Percentiles rank a stretch among this genome's conserved stretches.
Evolutionary conservation across 2,329 filamentous ascomycete genomes (phyloP).

Genomic region (Acarospora socialis): DNA sequence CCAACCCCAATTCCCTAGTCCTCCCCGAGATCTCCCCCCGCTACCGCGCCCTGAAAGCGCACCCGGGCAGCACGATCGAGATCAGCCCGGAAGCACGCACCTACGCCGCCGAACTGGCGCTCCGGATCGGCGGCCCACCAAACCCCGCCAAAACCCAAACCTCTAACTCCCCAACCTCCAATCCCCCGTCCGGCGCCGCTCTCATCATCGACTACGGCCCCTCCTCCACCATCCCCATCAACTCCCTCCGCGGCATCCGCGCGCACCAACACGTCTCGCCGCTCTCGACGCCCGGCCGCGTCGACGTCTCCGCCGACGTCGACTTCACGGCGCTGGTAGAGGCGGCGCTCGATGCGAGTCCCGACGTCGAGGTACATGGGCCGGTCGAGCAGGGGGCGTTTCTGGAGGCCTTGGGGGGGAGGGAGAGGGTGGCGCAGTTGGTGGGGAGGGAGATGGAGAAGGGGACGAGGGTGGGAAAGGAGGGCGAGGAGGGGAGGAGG

Average conservation of each 20-base stretch:
- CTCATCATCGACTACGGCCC: conserved; percentile 95
- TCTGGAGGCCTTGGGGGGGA: conserved; percentile 66
- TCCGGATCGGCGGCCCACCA: conserved; percentile 58
- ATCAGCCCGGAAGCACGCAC: conserved; percentile 76
- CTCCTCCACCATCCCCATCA: conserved; percentile 60
- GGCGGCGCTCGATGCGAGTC: conserved; percentile 57
- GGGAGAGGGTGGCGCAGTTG: conserved; percentile 58
- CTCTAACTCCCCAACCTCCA: no score
- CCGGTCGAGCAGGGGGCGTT: conserved; percentile 78
- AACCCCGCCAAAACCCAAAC: conserved; percentile 36
- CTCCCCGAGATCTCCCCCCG: conserved; percentile 70
- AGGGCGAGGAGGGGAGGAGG: conserved; percentile 36
- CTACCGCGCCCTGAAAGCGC: conserved; percentile 59
- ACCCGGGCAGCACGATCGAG: conserved; percentile 62
- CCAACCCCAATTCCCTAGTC: conserved; percentile 72
- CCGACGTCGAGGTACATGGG: conserved; percentile 79
- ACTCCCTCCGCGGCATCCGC: conserved; percentile 81
- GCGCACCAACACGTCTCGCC: conserved; percentile 64
- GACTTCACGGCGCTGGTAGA: conserved; percentile 84
- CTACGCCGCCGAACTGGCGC: conserved; percentile 68
- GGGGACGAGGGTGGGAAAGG: conserved; percentile 29
- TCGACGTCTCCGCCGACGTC: conserved; percentile 84
- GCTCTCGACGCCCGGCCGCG: conserved; percentile 63
- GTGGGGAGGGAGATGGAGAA: conserved; percentile 43
- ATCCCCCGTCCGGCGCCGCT: conserved; percentile 75